Evolutionary conservation across 768 basidiomycete genomes (phyloP), one percentile per base, ranked within the genome.

Genomic region (Pleurotus giganteus): DNA sequence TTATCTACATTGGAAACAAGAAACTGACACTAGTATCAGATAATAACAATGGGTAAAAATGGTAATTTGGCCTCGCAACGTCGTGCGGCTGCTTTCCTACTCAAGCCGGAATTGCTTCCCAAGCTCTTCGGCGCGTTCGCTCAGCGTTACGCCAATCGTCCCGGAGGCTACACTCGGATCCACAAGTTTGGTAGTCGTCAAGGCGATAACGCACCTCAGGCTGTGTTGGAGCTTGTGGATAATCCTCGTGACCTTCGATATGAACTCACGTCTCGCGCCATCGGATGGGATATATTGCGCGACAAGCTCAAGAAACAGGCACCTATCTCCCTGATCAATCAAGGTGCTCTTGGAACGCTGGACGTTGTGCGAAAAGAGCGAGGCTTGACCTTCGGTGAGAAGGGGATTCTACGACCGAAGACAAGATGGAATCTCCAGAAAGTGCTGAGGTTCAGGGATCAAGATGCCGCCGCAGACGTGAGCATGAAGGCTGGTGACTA

Each of bases 141-240:
- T 0, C 65, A 81, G 58, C 88, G 97, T 43, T 99, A 98, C 69
- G 78, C 83, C 0, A 61, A 76, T 13, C 83, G 97, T 2, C 86
- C 87, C 2, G 97, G 97, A 1, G 97, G 97, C 7, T 99, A 98
- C 74, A 98, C 96, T 4, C 86, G 97, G 21, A 87, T 98, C 57
- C 86, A 93, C 68, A 92, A 88, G 67, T 91, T 86, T 59, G 96
- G 95, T n/a, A 83, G 88, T 67, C 84, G 96, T 4, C 77, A 74
- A 54, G 94, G 95, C 12, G 97, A 99, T 74, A 91, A 95, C 63
- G 97, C 97, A 23, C 93, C 94, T 1, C 80, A 87, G 62, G 94
- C 95, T 3, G 83, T 99, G 58, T 70, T 99, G 41, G 92, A 96
- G 68, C 77, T 99, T n/a, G 95, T 98, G 27, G 97, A 98, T 75